phyloP scores from a whole-genome alignment of 2,329 filamentous ascomycete genomes.

The Claviceps paspali region DNA sequence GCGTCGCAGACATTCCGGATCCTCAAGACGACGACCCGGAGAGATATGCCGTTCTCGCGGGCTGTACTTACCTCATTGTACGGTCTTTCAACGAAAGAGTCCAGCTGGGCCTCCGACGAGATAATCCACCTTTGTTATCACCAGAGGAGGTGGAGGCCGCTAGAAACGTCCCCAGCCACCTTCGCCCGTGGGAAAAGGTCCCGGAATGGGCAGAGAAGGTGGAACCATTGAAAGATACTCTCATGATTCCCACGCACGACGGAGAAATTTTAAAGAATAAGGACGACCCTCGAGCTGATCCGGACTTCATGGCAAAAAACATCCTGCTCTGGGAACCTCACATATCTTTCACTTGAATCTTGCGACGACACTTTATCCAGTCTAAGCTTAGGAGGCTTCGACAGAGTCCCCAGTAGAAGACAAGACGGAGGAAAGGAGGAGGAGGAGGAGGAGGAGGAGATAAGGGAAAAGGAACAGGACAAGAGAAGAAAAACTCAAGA shows the following conservation, averaged over 20 bases:
- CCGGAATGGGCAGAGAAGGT: background rate
- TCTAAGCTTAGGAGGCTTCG: too few relatives aligned
- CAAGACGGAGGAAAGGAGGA: background rate
- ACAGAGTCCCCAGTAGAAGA: too few relatives aligned
- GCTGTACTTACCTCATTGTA: background rate
- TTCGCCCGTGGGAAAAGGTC: background rate
- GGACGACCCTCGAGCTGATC: background rate
- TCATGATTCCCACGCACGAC: background rate
- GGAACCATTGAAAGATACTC: background rate
- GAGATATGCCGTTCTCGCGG: background rate
- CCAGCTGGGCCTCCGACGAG: background rate
- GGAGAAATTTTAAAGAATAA: background rate
- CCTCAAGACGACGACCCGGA: constrained; percentile 4
- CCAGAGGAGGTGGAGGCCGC: background rate
- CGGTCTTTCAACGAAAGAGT: background rate
- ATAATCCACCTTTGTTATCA: background rate
- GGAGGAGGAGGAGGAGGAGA: too few relatives aligned
- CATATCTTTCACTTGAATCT: background rate
- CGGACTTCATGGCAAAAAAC: background rate
- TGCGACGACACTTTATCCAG: too few relatives aligned
- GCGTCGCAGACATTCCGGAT: background rate
- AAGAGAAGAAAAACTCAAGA: too few relatives aligned
- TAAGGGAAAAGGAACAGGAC: too few relatives aligned
- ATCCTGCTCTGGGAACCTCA: background rate
- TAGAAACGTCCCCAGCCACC: background rate